Evolutionary conservation across 192 early-diverging fungal genomes (phyloP).

Genomic region (Backusella tarrabulga): DNA sequence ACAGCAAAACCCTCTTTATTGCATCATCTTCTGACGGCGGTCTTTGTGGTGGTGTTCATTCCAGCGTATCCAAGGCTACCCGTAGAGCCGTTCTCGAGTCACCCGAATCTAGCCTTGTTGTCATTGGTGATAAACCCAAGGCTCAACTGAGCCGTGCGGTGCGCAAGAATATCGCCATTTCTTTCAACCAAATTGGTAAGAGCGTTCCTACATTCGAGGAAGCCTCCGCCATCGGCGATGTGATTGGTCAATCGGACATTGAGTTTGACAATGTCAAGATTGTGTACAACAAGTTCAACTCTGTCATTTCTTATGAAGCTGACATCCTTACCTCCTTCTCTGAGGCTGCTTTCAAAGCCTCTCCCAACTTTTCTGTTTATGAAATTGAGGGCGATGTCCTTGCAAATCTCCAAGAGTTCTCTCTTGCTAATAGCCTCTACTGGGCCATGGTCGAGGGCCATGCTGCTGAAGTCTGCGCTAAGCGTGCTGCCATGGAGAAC

Average conservation of each 20-base stretch:
- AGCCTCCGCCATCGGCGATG: constrained; percentile 79
- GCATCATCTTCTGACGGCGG: constrained; percentile 95
- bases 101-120: constrained; percentile 59
- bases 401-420: constrained; percentile 88
- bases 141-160: constrained; percentile 79
- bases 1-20: constrained; percentile 69
- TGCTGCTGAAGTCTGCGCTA: constrained; percentile 93
- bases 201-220: constrained; percentile 86
- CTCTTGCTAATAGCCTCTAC: constrained; percentile 91
- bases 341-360: constrained; percentile 66
- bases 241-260: constrained; percentile 62
- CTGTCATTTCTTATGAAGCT: constrained; percentile 93
- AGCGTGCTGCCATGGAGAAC: constrained; percentile 99
- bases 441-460: constrained; percentile 97
- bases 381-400: constrained; percentile 89
- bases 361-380: constrained; percentile 84
- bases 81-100: constrained; percentile 61
- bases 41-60: constrained; percentile 99
- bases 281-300: constrained; percentile 93
- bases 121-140: constrained; percentile 95
- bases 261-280: constrained; percentile 73
- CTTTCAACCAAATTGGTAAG: constrained; percentile 94
- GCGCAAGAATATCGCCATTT: constrained; percentile 75
- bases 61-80: constrained; percentile 83
- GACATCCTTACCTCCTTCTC: constrained; percentile 60